Evolutionary conservation across 192 early-diverging fungal genomes (phyloP).

Genomic region (Bifiguratus adelaidae): DNA sequence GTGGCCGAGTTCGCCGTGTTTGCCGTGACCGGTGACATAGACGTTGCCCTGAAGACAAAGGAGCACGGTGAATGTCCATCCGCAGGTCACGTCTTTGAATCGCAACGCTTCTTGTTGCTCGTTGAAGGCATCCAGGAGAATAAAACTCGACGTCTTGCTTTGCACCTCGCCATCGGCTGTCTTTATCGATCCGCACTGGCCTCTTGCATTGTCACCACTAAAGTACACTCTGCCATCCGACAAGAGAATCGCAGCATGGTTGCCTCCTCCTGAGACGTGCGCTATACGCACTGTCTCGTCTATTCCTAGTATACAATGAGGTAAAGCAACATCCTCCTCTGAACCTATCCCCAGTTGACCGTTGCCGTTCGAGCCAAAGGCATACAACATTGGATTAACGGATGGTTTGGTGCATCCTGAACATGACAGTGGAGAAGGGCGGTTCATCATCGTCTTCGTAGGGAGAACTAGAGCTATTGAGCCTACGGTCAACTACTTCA

Average conservation of each 20-base stretch:
- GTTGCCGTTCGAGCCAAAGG: constrained; percentile 52
- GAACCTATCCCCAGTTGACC: constrained; percentile 54
- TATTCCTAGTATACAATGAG: not conserved
- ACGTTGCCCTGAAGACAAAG: constrained; percentile 14
- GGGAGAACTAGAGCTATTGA: no score
- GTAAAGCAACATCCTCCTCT: constrained; percentile 21
- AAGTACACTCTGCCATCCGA: constrained; percentile 22
- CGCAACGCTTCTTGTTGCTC: not conserved
- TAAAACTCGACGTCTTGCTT: not conserved
- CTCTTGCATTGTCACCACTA: constrained; percentile 33
- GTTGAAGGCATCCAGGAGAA: no score
- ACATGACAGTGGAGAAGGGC: no score
- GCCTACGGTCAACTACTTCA: no score
- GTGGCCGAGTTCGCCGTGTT: constrained; percentile 38
- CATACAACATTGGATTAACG: no score
- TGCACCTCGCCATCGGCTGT: not conserved
- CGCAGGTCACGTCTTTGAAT: constrained; percentile 42
- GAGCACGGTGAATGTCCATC: constrained; percentile 48
- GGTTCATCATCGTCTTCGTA: no score
- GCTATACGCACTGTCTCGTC: constrained; percentile 1
- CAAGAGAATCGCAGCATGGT: constrained; percentile 50
- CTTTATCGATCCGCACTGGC: constrained; percentile 23
- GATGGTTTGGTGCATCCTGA: no score
- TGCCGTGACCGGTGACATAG: constrained; percentile 41
- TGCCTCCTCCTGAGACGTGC: constrained; percentile 50